A percentile compares a stretch with the other conserved stretches of the same genome.
Evolutionary conservation across 805 yeast genomes (phyloP).

Genomic region (Huiozyma naganishii): DNA sequence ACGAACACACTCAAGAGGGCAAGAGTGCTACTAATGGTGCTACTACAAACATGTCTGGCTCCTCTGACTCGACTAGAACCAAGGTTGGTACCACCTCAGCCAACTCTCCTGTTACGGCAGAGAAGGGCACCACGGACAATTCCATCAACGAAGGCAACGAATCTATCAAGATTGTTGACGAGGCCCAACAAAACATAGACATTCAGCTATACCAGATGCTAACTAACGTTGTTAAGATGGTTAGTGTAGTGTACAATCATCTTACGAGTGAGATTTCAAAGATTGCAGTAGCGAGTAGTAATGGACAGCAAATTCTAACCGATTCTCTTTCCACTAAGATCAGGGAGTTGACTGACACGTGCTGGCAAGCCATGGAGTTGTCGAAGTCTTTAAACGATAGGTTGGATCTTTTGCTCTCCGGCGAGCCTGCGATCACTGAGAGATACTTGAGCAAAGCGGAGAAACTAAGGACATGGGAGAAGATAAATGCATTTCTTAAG

Average conservation of each 20-base stretch:
- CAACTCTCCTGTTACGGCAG: no score
- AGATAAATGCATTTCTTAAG: conserved; percentile 69
- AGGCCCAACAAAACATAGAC: conserved; percentile 43
- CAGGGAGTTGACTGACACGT: conserved; percentile 65
- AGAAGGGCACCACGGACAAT: no score
- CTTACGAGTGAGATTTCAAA: conserved; percentile 56
- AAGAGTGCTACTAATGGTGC: no score
- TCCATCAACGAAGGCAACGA: no score
- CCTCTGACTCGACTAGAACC: no score
- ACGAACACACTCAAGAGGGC: no score
- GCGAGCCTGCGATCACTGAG: conserved; percentile 10
- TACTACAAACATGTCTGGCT: no score
- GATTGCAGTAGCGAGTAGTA: conserved; percentile 47
- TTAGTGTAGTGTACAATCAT: conserved; percentile 70
- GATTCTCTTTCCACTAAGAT: conserved; percentile 42
- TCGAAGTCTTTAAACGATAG: conserved; percentile 54
- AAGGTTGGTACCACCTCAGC: no score
- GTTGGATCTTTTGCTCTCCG: conserved; percentile 36
- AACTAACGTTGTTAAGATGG: conserved; percentile 50
- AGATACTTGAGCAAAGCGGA: conserved; percentile 38
- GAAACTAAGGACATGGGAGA: conserved; percentile 70
- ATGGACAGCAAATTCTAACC: conserved; percentile 28
- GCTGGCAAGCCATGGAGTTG: conserved; percentile 73
- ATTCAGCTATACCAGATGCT: conserved; percentile 56
- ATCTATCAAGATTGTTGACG: no score